A percentile compares a stretch with the other conserved stretches of the same genome.
phyloP scores from a whole-genome alignment of 2,329 filamentous ascomycete species.

The Fulvia fulva region DNA sequence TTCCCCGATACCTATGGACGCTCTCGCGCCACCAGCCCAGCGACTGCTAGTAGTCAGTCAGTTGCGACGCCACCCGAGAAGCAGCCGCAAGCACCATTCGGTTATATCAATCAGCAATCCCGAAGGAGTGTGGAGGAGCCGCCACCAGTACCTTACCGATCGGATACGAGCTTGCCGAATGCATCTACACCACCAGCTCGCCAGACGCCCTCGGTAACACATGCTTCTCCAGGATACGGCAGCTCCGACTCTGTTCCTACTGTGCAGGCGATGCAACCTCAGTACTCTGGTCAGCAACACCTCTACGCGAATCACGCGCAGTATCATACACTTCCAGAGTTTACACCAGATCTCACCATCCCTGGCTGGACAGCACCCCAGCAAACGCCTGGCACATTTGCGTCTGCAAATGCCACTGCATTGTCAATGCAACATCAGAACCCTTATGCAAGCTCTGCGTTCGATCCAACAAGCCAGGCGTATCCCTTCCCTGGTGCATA shows the following conservation, averaged over 20 bases:
- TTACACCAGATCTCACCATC: conserved; percentile 25
- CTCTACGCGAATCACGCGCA: conserved; percentile 19
- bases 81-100: conserved; percentile 22
- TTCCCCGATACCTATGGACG: conserved; percentile 40
- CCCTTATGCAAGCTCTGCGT: conserved; percentile 22
- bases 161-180: conserved; percentile 15
- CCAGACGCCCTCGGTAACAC: conserved; percentile 6
- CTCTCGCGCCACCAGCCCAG: conserved; percentile 45
- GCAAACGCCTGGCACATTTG: conserved; percentile 15
- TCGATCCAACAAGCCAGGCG: conserved; percentile 24
- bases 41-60: conserved; percentile 31
- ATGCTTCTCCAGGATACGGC: conserved; percentile 4
- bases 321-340: conserved; percentile 31
- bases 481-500: conserved; percentile 26
- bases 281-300: conserved; percentile 16
- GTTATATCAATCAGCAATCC: conserved; percentile 30
- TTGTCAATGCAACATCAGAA: conserved; percentile 17
- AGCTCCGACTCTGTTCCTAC: conserved; percentile 21
- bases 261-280: conserved; percentile 12
- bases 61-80: conserved; percentile 33
- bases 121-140: conserved; percentile 30
- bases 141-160: conserved; percentile 31
- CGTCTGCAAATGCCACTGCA: conserved; percentile 8
- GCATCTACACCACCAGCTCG: conserved; percentile 15
- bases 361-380: conserved; percentile 23